A percentile compares a stretch with the other conserved stretches of the same genome.
phyloP scores from a whole-genome alignment of 2,329 filamentous ascomycete species.

The Venturia oleaginea region DNA sequence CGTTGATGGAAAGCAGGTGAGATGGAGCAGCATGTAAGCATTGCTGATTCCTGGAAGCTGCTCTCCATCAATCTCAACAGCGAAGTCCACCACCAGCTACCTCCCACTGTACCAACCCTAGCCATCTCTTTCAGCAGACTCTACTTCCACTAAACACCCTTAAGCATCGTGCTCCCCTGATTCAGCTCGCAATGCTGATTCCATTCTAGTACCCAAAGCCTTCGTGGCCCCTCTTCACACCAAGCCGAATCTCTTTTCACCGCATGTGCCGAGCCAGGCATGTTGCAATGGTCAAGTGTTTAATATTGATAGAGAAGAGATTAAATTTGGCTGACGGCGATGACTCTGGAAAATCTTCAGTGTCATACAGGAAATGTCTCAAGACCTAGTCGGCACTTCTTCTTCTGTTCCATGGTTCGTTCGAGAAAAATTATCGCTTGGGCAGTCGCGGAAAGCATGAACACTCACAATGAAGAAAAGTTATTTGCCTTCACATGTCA shows the following conservation, averaged over 20 bases:
- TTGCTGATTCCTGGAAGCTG: no score
- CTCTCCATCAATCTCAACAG: no score
- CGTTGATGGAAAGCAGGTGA: no score
- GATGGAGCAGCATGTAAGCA: no score
- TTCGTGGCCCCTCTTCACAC: neutral
- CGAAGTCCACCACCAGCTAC: neutral
- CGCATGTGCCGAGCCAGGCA: neutral
- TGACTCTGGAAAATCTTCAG: neutral
- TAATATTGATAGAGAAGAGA: neutral
- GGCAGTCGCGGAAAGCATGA: neutral
- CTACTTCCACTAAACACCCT: neutral
- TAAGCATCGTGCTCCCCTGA: neutral
- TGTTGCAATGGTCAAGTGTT: neutral
- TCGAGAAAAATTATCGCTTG: neutral
- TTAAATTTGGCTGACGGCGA: neutral
- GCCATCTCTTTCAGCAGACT: neutral
- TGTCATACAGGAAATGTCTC: neutral
- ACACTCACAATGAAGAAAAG: neutral
- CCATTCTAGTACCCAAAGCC: neutral
- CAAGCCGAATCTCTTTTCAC: neutral
- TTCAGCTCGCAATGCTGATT: neutral
- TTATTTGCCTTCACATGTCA: neutral
- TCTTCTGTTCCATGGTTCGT: neutral
- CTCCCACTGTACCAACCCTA: neutral
- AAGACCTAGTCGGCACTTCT: neutral